These are phyloP conservation scores for Fusarium sterilihyphosum DNA, from an alignment of 2,329 filamentous ascomycete genomes.

Conservation along the genomic window DNA sequence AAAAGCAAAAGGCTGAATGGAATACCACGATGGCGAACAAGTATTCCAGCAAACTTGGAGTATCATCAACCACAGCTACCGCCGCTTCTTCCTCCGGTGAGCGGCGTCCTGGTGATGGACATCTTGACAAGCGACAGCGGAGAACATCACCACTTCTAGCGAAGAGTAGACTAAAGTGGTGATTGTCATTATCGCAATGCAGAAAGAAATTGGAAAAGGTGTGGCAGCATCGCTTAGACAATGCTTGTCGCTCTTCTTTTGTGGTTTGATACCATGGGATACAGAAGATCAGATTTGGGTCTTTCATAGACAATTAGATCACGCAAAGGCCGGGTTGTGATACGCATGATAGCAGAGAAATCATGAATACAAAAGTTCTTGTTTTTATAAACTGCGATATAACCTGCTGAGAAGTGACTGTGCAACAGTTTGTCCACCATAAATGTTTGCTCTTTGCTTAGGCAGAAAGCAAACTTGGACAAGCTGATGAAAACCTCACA, in stretches of 20 bases:
- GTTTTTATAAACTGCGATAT: not conserved
- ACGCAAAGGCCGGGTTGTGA: not conserved
- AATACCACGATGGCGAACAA: not conserved
- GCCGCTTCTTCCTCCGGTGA: not conserved
- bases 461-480: not conserved
- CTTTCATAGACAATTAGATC: not conserved
- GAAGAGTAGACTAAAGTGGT: no score
- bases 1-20: not conserved
- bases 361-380: not conserved
- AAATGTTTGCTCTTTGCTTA: not conserved
- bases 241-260: not conserved
- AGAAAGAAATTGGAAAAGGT: not conserved
- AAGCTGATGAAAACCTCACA: not conserved
- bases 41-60: not conserved
- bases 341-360: not conserved
- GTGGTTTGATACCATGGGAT: not conserved
- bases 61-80: not conserved
- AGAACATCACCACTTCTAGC: not conserved
- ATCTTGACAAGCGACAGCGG: not conserved
- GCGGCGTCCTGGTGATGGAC: not conserved
- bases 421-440: rapidly evolving
- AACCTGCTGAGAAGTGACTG: not conserved
- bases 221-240: not conserved
- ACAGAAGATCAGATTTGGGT: not conserved
- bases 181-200: not conserved